Base-by-base conservation (phyloP, 2,329 filamentous ascomycete genomes). In the Fusarium pseudograminearum region DNA sequence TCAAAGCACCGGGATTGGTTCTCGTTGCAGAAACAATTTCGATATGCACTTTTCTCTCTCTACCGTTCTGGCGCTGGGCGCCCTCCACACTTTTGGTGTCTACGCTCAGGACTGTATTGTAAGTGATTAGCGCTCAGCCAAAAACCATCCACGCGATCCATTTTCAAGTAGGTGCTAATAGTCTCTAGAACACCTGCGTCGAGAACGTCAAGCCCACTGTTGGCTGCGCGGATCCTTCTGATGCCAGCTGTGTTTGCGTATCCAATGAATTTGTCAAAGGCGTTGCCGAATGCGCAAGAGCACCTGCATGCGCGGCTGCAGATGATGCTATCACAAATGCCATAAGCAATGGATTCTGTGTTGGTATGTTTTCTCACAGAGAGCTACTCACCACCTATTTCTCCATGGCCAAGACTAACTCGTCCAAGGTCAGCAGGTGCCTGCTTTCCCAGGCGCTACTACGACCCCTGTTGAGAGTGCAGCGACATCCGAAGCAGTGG, bases 181-280 rank as follows among this genome's bases (percentile, higher is more conserved):
- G 22, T 48, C 33, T 34, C 36, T 33, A 76, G 72, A 56, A 45
- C 20, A n/a, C 24, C 28, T 74, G 72, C 46, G 48, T 64, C 22
- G 53, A 62, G 15, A 42, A 41, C 18, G 51, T 72, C 16, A 59
- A 64, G 9, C 61, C 65, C 31, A 57, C 58, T 36, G 59, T 61
- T 18, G 44, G 53, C 12, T 80, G 79, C 41, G 38, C 46, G n/a
- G 75, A 67, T 61, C 76, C 76, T 34, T 69, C 73, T 42, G 72
- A 79, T 30, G 73, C 73, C 22, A 70, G 74, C 18, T 85, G 84
- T 64, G 76, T 85, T 18, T 85, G 84, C 67, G 70, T 64, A 30
- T 78, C 78, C 14, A 55, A 74, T 1, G 72, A 72, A 22, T 82
- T 81, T 55, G 47, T 72, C 30, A 72, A 72, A 57, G 80, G 80